phyloP scores from a whole-genome alignment of 495 filamentous ascomycete genomes.

The Evernia prunastri region DNA sequence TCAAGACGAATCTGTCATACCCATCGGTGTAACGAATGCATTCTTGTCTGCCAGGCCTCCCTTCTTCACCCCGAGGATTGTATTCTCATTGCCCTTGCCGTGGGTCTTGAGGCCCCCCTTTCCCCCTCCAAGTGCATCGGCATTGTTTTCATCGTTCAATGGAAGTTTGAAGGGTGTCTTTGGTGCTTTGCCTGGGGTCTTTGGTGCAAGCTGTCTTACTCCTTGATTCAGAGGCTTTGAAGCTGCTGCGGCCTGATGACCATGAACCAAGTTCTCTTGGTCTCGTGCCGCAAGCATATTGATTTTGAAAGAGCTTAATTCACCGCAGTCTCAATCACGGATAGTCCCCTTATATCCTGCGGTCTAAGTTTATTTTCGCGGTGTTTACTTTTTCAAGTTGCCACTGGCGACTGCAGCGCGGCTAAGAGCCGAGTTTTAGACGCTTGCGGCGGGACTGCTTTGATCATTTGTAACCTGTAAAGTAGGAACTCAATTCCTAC shows the following conservation, averaged over 20 bases:
- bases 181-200: conserved; percentile 71
- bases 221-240: conserved; percentile 72
- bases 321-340: background rate
- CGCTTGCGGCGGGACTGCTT: conserved; percentile 8
- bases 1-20: conserved; percentile 38
- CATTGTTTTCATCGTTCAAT: conserved; percentile 78
- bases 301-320: conserved; percentile 19
- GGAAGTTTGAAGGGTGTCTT: conserved; percentile 83
- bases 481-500: background rate
- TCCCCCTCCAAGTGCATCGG: conserved; percentile 45
- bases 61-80: conserved; percentile 55
- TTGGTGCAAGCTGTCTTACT: conserved; percentile 55
- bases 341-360: background rate
- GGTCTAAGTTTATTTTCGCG: background rate
- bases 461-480: background rate
- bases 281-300: conserved; percentile 76
- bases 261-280: conserved; percentile 83
- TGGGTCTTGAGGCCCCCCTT: conserved; percentile 56
- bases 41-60: conserved; percentile 47
- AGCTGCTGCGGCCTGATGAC: conserved; percentile 68
- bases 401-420: conserved; percentile 11
- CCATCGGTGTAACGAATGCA: conserved; percentile 76
- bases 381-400: conserved; percentile 19
- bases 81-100: conserved; percentile 60
- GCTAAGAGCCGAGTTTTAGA: conserved; percentile 11